Evolutionary conservation across 306 rosid species (phyloP), one percentile per base, ranked within the genome.

Genomic region (Lathyrus sativus): DNA sequence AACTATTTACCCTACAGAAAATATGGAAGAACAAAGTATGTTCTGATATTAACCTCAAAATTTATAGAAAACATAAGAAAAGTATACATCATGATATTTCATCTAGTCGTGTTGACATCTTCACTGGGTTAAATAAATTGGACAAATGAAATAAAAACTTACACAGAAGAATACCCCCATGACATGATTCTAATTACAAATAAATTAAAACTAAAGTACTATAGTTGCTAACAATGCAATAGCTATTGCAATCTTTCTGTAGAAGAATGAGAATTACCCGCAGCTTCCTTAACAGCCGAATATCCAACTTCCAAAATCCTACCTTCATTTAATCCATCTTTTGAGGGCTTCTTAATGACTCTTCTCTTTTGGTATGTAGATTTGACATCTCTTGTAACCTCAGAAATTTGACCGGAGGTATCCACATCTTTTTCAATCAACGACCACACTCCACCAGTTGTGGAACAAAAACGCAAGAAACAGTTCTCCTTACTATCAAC

Each of bases 371-470:
- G 82, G 74, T 75, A 41, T 1, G 49, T 50, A 71, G 9, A 7
- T 61, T 15, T 76, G 49, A 33, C 62, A 54, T 70, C 87, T 15
- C 3, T 55, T 46, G 53, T 45, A 68, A 43, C 76, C 51, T 80
- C 78, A 68, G 74, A 77, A 78, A 48, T 67, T 74, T 70, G 78
- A 62, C 53, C 37, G 19, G 63, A 70, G 53, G 42, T 22, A 33
- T 80, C 86, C 50, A 71, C 64, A 37, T 73, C 88, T 77, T 85
- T 87, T 75, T 86, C 91, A 75, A 88, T 66, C 78, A 83, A 68
- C 39, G 96, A 88, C 96, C 96, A 87, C 38, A 81, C 87, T 28
- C 97, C 93, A 41, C 79, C 68, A 13, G 96, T 91, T 51, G 56
- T 67, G 72, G 82, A 82, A 82, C 74, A 41, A 68, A 58, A 75